Base-by-base conservation (phyloP, 2,329 filamentous ascomycete species). In the Diaporthe longicolla region DNA sequence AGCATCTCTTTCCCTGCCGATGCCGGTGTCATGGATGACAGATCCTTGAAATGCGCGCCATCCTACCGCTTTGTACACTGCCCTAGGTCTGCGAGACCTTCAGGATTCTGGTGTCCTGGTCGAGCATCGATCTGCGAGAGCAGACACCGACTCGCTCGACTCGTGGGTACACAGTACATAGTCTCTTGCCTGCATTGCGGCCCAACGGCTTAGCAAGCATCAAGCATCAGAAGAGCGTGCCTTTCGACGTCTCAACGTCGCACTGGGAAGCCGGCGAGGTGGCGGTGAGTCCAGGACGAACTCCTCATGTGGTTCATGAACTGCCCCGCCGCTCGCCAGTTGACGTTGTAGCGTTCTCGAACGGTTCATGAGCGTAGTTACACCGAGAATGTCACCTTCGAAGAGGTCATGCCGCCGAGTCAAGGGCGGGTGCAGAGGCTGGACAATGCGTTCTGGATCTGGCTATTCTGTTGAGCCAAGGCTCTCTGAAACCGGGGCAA, bases 341-440 rank as follows among this genome's bases (percentile, higher is more conserved):
- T 52, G 45, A 50, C 52, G 63, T 52, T 52, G 45, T 32, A 66
- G 45, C 63, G 63, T 54, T 68, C 63, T 10, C 48, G 63, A 68
- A 29, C 48, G 32, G 48, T 54, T 68, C 63, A 26, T 54, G 48
- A 40, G 48, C 63, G 63, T 48, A 26, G 35, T 35, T 68, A 54
- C 63, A 68, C 63, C 45, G 45, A 68, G 35, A 9, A 54, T 68
- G 48, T 68, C 63, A 68, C 63, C 63, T 52, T 21, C n/a, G 26
- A 32, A 40, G 29, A 26, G 63, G 48, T 40, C 63, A 40, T 68
- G 48, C n/a, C 63, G 48, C 19, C 63, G 32, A 68, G 63, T 68
- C 63, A 68, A 68, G 63, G 63, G 32, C 63, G 63, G 63, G 45
- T 68, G 63, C 63, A 68, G 63, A 68, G 63, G 63, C 63, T 68